A percentile compares a stretch with the other conserved stretches of the same genome.
phyloP scores from a whole-genome alignment of 2,329 filamentous ascomycete genomes.

The Fusarium sp. region DNA sequence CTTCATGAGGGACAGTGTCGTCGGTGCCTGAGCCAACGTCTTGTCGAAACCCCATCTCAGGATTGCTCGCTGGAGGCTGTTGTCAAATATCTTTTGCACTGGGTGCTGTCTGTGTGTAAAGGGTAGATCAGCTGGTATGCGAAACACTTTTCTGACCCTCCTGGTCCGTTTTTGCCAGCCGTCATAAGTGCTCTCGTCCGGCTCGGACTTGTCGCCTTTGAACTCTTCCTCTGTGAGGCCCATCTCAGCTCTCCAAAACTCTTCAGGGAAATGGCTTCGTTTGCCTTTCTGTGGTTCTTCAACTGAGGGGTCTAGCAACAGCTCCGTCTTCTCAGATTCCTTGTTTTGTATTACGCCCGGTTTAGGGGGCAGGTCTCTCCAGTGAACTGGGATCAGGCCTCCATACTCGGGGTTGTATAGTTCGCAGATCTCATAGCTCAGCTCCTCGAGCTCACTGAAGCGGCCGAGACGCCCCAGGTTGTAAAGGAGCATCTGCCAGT shows the following conservation, averaged over 20 bases:
- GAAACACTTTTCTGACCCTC: slow-evolving; percentile 12
- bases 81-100: slow-evolving; percentile 59
- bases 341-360: not conserved
- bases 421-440: slow-evolving; percentile 58
- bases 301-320: slow-evolving; percentile 17
- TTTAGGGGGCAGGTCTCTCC: slow-evolving; percentile 54
- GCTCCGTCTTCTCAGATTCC: not conserved
- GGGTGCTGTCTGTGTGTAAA: slow-evolving; percentile 58
- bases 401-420: slow-evolving; percentile 49
- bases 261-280: slow-evolving; percentile 33
- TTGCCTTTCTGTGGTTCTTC: slow-evolving; percentile 17
- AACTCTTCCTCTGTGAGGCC: slow-evolving; percentile 16
- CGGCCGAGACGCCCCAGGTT: slow-evolving; percentile 58
- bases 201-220: not conserved
- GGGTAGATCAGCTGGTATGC: slow-evolving; percentile 56
- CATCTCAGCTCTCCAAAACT: slow-evolving; percentile 41
- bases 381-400: slow-evolving; percentile 57
- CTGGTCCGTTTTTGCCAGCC: slow-evolving; percentile 2
- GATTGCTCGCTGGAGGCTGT: slow-evolving; percentile 53
- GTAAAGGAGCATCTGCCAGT: slow-evolving; percentile 59
- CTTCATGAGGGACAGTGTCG: slow-evolving; percentile 16
- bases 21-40: slow-evolving; percentile 43
- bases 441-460: slow-evolving; percentile 58
- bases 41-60: slow-evolving; percentile 61
- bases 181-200: not conserved